Base-by-base conservation (phyloP, 2,329 filamentous ascomycete species). In the Samsoniella hepiali region DNA sequence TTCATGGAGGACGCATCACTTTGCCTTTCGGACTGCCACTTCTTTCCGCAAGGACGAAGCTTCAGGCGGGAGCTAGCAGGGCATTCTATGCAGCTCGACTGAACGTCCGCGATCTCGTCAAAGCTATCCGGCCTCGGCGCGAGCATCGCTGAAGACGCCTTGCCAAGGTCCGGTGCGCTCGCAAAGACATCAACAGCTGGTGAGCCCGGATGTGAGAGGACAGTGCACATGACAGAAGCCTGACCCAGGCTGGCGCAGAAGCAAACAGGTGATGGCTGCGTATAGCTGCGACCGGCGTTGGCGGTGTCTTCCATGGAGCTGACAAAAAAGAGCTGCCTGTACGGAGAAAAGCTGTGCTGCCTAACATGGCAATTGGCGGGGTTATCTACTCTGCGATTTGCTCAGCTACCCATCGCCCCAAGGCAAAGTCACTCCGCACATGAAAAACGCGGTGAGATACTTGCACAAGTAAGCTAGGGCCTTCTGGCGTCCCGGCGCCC, bases 381-480 rank as follows among this genome's bases (percentile, higher is more conserved):
- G 54, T 44, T 40, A 13, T 11, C 27, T 42, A 22, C 22, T 22
- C 22, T 22, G 51, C 54, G 22, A 22, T 58, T 34, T 34, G 40
- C 31, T 27, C 17, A n/a, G 17, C n/a, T 17, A 9, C 2, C 22
- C 36, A 10, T 62, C 10, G 34, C 31, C n/a, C 22, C 27, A 22
- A 22, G 11, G 31, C 15, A 55, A 56, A 55, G 54, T 58, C 54
- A 63, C 62, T 58, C 38, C 11, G 38, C 62, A 47, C 45, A 42
- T 13, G 5, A 58, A 63, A 58, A 31, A 58, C 62, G 55, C 47
- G 55, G 62, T 54, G 62, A 36, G 31, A 22, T 58, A 61, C 50
- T 45, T 64, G 32, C 13, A 22, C 22, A 40, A 1, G 34, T 63
- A 29, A 36, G 15, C 51, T 17, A 53, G 36, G 27, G 31, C 15